phyloP scores from a whole-genome alignment of 257 asterid genomes.

The Paraleonurus japonicus region DNA sequence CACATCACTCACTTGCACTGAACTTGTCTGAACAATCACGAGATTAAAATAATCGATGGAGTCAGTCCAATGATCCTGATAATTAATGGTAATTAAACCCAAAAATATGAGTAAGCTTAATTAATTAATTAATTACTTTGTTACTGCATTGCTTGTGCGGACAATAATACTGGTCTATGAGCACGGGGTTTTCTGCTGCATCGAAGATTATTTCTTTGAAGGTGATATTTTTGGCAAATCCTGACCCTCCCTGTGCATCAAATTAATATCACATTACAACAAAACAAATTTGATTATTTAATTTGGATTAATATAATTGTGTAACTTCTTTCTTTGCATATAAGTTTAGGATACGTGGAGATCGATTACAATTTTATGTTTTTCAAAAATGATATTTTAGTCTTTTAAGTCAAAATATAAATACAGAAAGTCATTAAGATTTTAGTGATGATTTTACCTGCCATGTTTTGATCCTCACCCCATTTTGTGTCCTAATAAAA shows the following conservation, averaged over 20 bases:
- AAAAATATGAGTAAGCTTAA: no score
- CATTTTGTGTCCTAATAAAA: slow-evolving; percentile 17
- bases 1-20: slow-evolving; percentile 18
- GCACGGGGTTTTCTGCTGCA: slow-evolving; percentile 29
- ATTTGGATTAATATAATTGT: no score
- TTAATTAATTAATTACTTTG: no score
- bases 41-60: no score
- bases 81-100: no score
- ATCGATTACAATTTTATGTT: no score
- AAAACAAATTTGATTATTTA: no score
- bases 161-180: slow-evolving; percentile 43
- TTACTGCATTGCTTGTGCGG: slow-evolving; percentile 30
- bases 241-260: slow-evolving; percentile 40
- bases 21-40: background rate
- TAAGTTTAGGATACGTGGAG: no score
- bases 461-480: slow-evolving; percentile 28
- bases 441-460: slow-evolving; percentile 8
- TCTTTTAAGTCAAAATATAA: no score
- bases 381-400: background rate
- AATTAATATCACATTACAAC: background rate
- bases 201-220: slow-evolving; percentile 31
- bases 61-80: no score
- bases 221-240: slow-evolving; percentile 35
- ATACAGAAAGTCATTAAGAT: no score
- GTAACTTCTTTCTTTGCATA: no score